Percentiles rank a stretch among this genome's conserved stretches.
Evolutionary conservation across 1,284 basidiomycete species (phyloP).

Genomic region (Ustilago crameri): DNA sequence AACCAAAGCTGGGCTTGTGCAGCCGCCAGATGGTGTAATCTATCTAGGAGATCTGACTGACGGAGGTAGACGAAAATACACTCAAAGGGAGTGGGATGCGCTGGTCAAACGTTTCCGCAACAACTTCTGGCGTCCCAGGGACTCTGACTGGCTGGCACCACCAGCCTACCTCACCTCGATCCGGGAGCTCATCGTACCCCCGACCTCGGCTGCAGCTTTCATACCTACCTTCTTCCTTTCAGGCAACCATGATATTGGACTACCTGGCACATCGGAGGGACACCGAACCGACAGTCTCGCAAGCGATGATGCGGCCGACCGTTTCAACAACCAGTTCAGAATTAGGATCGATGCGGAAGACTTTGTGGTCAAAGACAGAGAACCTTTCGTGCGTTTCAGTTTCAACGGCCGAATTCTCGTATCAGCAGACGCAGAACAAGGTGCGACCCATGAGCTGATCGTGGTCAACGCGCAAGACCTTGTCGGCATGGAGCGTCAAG

Average conservation of each 20-base stretch:
- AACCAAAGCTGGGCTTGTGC: conserved; percentile 8
- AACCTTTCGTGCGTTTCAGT: conserved; percentile 8
- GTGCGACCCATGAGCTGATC: conserved; percentile 56
- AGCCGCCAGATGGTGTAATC: conserved; percentile 44
- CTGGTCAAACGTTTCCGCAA: conserved; percentile 33
- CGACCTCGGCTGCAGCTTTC: conserved; percentile 21
- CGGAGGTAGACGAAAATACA: conserved; percentile 33
- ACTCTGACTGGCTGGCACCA: conserved; percentile 32
- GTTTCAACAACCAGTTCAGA: conserved; percentile 33
- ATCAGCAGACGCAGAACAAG: conserved; percentile 16
- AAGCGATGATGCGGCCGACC: conserved; percentile 26
- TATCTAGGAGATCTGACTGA: conserved; percentile 58
- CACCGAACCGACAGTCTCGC: conserved; percentile 19
- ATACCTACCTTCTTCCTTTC: conserved; percentile 48
- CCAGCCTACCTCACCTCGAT: conserved; percentile 20
- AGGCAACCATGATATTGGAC: conserved; percentile 60
- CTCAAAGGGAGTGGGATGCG: conserved; percentile 22
- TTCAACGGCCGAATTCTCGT: conserved; percentile 55
- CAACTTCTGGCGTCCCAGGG: conserved; percentile 37
- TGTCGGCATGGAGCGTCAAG: conserved; percentile 55
- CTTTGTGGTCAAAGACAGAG: conserved; percentile 31
- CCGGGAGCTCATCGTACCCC: conserved; percentile 23
- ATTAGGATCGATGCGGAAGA: conserved; percentile 30
- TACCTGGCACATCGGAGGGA: conserved; percentile 27
- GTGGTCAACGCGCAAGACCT: conserved; percentile 55